Base-by-base conservation (phyloP, 1,284 basidiomycete species). In the Gomphus bonarii region DNA sequence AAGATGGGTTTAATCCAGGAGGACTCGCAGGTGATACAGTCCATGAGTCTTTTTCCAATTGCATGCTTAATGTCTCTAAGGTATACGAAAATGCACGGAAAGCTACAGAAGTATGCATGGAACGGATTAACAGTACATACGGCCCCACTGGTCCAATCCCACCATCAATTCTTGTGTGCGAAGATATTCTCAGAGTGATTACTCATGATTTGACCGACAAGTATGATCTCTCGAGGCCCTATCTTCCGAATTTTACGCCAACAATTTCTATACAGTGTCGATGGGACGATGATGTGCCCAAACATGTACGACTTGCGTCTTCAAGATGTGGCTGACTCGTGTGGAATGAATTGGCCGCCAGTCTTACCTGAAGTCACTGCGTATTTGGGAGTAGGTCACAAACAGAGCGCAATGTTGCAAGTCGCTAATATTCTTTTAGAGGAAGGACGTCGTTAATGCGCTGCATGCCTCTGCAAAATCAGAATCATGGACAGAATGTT, bases 271-370 rank as follows among this genome's bases (percentile, higher is more conserved):
- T 54, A 3, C 63, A 94, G 90, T 48, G 76, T 86, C 22, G 77
- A 93, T 55, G 88, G 85, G 5, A 71, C 78, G 60, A 69, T 76
- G 40, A 86, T 82, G 70, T 99, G 95, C 70, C 76, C 95, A 65
- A 99, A 99, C 69, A 84, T 98, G 48, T 99, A 99, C 66, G 97
- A 99, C 66, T 82, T 98, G 20, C 85, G 97, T 35, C 73, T 91
- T 30, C 82, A 87, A 56, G 97, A 99, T 68, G 78, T 77, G 12
- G 75, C 70, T 49, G 95, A 95, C n/a, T 85, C 83, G 2, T 99
- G 95, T 69, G 95, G 95, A 1, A 91, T 98, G 91, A 95, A 95
- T 70, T 99, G 95, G 95, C 95, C 95, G 3, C 84, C 86, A n/a
- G 91, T 93, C 62, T 79, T 99, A 25, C 69, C 75, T 9, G 82